Evolutionary conservation across 2,329 filamentous ascomycete species (phyloP), one percentile per base, ranked within the genome.

Genomic region (Ilyonectria destructans): DNA sequence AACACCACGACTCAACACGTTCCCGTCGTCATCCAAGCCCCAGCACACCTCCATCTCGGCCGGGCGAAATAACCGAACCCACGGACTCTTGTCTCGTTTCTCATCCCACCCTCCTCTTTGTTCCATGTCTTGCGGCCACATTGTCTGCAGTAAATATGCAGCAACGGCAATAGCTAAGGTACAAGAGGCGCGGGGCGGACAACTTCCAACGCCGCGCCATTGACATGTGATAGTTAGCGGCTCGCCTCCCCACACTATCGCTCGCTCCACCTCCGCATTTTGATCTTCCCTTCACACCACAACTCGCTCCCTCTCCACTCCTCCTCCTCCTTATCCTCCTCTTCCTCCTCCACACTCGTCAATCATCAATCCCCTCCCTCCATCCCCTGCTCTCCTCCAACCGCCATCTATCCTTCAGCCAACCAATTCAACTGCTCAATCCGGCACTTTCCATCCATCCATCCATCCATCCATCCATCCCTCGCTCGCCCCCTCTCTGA

Each of bases 11-110:
- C 26, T 26, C 26, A 26, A 26, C 26, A 26, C 29, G 7, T 56
- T 37, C 49, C 6, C 19, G 15, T 13, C 7, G 31, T 9, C 31
- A 33, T 33, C 31, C 31, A 33, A 9, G 2, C 2, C 31, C 31
- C 31, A 33, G 31, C 31, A 33, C 31, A 33, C 31, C 31, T 33
- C 31, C 31, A 33, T 33, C 31, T 10, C 9, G 31, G 31, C 6
- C 6, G 26, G 49, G 33, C 13, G n/a, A 23, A 35, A 12, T 23
- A 33, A 61, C 58, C 58, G 48, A 54, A 61, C 58, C 58, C 58
- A 61, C 37, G n/a, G 12, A 33, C 21, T 43, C 40, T 48, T 15
- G 19, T 37, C 40, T 56, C 51, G 48, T 62, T 33, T 40, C 51
- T 4, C 40, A 48, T 49, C 37, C 40, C 51, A 56, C 59, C 51